A percentile compares a stretch with the other conserved stretches of the same genome.
Conservation (phyloP, 2,329 filamentous ascomycete genomes). For the Colletotrichum magnum region DNA sequence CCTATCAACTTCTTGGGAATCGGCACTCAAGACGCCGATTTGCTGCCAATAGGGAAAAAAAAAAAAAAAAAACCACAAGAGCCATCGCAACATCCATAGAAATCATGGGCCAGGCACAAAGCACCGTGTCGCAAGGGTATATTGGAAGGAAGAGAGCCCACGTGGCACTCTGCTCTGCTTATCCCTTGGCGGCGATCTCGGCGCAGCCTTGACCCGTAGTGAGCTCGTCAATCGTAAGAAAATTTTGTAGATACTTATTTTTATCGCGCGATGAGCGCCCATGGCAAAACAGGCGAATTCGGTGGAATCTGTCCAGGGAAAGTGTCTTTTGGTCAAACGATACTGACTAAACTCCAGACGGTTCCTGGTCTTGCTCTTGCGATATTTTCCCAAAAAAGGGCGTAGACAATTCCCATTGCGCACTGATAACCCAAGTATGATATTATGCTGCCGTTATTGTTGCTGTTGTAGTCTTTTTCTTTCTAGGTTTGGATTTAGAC, state of each 20-base stretch:
- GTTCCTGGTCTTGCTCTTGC: not conserved
- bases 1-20: not conserved
- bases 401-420: not conserved
- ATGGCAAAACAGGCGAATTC: not conserved
- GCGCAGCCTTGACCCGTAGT: not conserved
- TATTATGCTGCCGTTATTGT: not conserved
- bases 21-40: constrained; percentile 3
- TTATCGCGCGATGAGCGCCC: not conserved
- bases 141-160: not conserved
- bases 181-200: not conserved
- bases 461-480: not conserved
- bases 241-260: not conserved
- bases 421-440: not conserved
- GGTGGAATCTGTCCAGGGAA: not conserved
- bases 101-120: not conserved
- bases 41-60: not conserved
- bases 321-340: not conserved
- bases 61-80: not conserved
- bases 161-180: not conserved
- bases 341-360: not conserved
- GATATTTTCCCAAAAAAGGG: no score
- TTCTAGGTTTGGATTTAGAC: not conserved
- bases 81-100: not conserved
- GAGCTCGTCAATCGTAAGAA: not conserved
- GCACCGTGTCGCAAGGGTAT: not conserved